Conservation (phyloP, 495 filamentous ascomycete genomes). For the Stereocaulon alpinum region DNA sequence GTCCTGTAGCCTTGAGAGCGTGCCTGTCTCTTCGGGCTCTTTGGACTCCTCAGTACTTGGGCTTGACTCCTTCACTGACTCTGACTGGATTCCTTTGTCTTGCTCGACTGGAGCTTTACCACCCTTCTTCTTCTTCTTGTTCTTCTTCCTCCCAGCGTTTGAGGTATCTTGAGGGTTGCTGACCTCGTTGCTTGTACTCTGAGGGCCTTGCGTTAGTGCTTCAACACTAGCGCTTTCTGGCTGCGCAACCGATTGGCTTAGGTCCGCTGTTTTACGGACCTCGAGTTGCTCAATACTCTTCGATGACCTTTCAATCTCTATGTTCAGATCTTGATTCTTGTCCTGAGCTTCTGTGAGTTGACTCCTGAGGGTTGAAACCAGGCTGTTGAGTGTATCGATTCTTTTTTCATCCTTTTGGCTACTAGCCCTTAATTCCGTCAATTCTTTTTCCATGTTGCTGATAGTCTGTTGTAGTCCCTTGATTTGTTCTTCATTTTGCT, state of each 20-base stretch:
- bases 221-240: neutral
- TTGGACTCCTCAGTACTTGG: conserved; percentile 14
- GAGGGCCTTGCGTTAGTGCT: neutral
- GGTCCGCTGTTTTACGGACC: neutral
- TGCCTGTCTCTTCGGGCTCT: conserved; percentile 9
- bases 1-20: conserved; percentile 37
- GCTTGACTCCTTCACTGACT: conserved; percentile 30
- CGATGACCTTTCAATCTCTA: conserved; percentile 28
- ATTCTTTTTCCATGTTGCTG: conserved; percentile 18
- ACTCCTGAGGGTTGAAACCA: conserved; percentile 41
- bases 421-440: conserved; percentile 30
- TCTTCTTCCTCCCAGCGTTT: conserved; percentile 58
- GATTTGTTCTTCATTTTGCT: conserved; percentile 26
- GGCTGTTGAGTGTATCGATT: conserved; percentile 39
- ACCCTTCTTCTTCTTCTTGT: conserved; percentile 84
- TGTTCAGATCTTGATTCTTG: conserved; percentile 34
- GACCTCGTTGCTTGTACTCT: neutral
- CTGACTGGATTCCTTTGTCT: conserved; percentile 17
- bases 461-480: conserved; percentile 23
- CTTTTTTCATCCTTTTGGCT: conserved; percentile 43
- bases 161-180: conserved; percentile 7
- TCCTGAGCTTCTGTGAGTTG: conserved; percentile 42
- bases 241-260: neutral
- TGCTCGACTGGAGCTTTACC: conserved; percentile 34
- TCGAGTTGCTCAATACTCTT: conserved; percentile 13